Conservation (phyloP, 2,329 filamentous ascomycete species). For the Chaetothyriales sp. region DNA sequence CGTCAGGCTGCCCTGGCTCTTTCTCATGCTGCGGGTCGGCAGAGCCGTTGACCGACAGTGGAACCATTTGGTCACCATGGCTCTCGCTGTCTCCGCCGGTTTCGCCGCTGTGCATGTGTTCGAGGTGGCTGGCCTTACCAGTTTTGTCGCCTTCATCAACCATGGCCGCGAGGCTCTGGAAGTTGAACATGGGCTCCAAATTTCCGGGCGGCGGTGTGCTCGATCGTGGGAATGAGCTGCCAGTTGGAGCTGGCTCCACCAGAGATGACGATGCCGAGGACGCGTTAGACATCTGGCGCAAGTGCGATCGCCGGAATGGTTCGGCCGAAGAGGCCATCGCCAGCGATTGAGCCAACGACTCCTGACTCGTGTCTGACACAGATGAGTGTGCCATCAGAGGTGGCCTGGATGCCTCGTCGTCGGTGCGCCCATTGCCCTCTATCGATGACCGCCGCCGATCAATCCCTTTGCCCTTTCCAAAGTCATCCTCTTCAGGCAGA, state of each 20-base stretch:
- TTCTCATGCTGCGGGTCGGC: background rate
- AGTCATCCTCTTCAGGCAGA: slow-evolving; percentile 24
- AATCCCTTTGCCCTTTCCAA: slow-evolving; percentile 54
- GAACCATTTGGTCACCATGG: background rate
- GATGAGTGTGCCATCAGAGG: slow-evolving; percentile 10
- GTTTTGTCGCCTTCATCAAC: slow-evolving; percentile 51
- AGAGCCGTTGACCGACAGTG: background rate
- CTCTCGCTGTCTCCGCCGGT: background rate
- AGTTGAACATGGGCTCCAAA: slow-evolving; percentile 79
- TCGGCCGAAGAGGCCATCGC: slow-evolving; percentile 27
- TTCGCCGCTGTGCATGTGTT: slow-evolving; percentile 18
- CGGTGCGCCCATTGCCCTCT: slow-evolving; percentile 7
- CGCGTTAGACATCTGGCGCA: slow-evolving; percentile 72
- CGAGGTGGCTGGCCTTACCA: slow-evolving; percentile 24
- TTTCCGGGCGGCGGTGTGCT: slow-evolving; percentile 27
- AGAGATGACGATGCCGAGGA: slow-evolving; percentile 71
- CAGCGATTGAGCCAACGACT: slow-evolving; percentile 15
- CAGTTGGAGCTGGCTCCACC: slow-evolving; percentile 46
- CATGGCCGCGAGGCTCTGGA: slow-evolving; percentile 70
- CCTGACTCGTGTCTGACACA: slow-evolving; percentile 15
- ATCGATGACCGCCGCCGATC: slow-evolving; percentile 33
- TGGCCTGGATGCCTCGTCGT: slow-evolving; percentile 11
- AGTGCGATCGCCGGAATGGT: slow-evolving; percentile 49
- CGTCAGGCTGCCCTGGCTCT: background rate
- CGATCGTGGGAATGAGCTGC: slow-evolving; percentile 38